These are phyloP conservation scores for Austroboletus rostrupii DNA, from an alignment of 1,284 basidiomycete genomes.

Conservation along the genomic window DNA sequence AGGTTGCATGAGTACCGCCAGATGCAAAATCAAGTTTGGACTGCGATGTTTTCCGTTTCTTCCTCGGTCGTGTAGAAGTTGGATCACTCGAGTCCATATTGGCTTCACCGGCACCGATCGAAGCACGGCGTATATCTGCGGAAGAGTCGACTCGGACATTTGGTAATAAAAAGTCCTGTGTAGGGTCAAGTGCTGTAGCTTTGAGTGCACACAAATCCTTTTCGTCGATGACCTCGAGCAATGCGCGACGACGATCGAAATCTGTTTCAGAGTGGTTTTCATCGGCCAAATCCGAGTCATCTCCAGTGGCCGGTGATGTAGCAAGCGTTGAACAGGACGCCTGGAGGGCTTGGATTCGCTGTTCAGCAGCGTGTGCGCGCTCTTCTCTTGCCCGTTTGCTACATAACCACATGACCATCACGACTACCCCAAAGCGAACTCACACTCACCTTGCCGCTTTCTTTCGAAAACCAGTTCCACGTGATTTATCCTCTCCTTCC, in stretches of 20 bases:
- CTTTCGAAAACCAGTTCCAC: slow-evolving; percentile 63
- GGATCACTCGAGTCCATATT: slow-evolving; percentile 1
- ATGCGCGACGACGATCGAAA: slow-evolving; percentile 16
- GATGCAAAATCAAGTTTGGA: slow-evolving; percentile 3
- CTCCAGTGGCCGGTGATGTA: neutral
- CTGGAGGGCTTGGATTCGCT: slow-evolving; percentile 46
- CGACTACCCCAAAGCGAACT: neutral
- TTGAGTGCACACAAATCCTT: slow-evolving; percentile 26
- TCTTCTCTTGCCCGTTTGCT: slow-evolving; percentile 76
- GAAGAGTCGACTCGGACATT: neutral
- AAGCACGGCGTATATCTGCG: neutral
- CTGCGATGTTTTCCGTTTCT: slow-evolving; percentile 18
- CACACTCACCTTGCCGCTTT: slow-evolving; percentile 57
- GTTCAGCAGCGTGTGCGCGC: slow-evolving; percentile 67
- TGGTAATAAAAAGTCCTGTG: slow-evolving; percentile 21
- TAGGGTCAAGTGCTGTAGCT: slow-evolving; percentile 11
- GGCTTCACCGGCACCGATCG: neutral
- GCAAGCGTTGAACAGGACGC: slow-evolving; percentile 5
- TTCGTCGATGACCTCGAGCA: slow-evolving; percentile 21
- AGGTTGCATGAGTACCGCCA: neutral
- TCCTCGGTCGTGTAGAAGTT: slow-evolving; percentile 9
- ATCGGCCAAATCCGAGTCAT: slow-evolving; percentile 14
- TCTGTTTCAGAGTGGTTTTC: slow-evolving; percentile 21
- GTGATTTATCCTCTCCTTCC: slow-evolving; percentile 38
- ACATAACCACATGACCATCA: slow-evolving; percentile 2